phyloP scores from a whole-genome alignment of 768 basidiomycete genomes.

The Phanerochaete sordida region DNA sequence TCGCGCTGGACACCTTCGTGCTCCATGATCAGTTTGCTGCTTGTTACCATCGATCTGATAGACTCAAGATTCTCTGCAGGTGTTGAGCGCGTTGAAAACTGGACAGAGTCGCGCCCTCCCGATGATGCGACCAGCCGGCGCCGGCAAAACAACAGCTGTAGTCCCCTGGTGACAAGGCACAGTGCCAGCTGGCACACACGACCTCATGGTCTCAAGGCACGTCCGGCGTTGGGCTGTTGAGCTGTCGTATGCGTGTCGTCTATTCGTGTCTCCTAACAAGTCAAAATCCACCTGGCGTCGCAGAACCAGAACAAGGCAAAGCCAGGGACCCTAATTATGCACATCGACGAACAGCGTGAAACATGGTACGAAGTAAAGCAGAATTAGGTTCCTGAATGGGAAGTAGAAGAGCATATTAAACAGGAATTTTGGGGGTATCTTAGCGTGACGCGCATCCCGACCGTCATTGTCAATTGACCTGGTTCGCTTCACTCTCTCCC shows the following conservation, averaged over 20 bases:
- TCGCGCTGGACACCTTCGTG: too few relatives aligned
- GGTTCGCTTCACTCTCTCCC: neutral
- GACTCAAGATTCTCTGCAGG: too few relatives aligned
- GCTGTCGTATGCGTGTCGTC: slow-evolving; percentile 3
- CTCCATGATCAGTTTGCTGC: too few relatives aligned
- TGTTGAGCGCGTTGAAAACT: too few relatives aligned
- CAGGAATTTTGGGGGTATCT: slow-evolving; percentile 14
- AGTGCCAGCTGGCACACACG: neutral
- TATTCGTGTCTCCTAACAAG: slow-evolving; percentile 2
- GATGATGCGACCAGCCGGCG: neutral
- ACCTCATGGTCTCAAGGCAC: neutral
- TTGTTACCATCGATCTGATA: too few relatives aligned
- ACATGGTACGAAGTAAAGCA: neutral
- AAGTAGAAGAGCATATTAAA: slow-evolving; percentile 9
- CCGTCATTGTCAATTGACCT: neutral
- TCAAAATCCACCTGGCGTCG: neutral
- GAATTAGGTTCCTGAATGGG: neutral
- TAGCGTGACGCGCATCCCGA: neutral
- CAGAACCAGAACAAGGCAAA: neutral
- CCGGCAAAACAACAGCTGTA: neutral
- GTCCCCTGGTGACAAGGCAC: neutral
- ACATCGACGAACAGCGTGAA: neutral
- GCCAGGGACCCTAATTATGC: slow-evolving; percentile 3
- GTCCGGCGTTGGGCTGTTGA: neutral
- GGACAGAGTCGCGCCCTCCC: too few relatives aligned